Conservation (phyloP, 2,329 filamentous ascomycete species). For the Ascochyta rabiei region DNA sequence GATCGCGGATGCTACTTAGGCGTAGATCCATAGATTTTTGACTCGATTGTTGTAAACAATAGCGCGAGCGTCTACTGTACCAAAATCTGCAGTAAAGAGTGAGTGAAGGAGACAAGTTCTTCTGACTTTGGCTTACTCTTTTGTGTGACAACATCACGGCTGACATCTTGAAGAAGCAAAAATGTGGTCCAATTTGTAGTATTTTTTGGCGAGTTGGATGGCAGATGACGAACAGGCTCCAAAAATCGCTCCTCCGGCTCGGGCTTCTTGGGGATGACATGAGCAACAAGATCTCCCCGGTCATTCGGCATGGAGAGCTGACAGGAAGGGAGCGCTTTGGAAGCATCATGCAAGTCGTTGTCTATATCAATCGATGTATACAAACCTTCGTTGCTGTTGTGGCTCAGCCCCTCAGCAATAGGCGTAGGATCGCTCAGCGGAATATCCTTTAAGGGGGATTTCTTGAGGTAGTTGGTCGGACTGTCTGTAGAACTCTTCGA, state of each 20-base stretch:
- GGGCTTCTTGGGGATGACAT: constrained; percentile 28
- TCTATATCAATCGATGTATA: constrained; percentile 17
- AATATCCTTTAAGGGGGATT: not conserved
- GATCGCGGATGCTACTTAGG: constrained; percentile 61
- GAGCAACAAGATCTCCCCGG: constrained; percentile 6
- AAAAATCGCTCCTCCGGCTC: constrained; percentile 45
- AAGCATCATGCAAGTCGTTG: constrained; percentile 18
- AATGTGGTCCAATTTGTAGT: constrained; percentile 51
- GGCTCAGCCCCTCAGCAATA: not conserved
- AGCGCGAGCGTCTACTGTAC: constrained; percentile 49
- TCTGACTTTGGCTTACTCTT: constrained; percentile 32
- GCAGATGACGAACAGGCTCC: constrained; percentile 42
- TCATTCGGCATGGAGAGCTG: constrained; percentile 7
- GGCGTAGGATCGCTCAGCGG: too few relatives aligned
- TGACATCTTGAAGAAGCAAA: constrained; percentile 51
- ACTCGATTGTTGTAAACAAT: constrained; percentile 54
- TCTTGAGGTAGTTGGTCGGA: constrained; percentile 20
- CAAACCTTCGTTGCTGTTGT: constrained; percentile 1
- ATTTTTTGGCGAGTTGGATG: constrained; percentile 36
- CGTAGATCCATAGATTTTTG: constrained; percentile 56
- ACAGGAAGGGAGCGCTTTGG: constrained; percentile 8
- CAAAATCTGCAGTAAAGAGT: constrained; percentile 27
- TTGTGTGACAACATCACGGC: constrained; percentile 50
- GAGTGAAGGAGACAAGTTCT: not conserved
- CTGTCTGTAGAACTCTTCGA: constrained; percentile 36